Conservation (phyloP, 495 filamentous ascomycete species). For the Aspergillus campestris region DNA sequence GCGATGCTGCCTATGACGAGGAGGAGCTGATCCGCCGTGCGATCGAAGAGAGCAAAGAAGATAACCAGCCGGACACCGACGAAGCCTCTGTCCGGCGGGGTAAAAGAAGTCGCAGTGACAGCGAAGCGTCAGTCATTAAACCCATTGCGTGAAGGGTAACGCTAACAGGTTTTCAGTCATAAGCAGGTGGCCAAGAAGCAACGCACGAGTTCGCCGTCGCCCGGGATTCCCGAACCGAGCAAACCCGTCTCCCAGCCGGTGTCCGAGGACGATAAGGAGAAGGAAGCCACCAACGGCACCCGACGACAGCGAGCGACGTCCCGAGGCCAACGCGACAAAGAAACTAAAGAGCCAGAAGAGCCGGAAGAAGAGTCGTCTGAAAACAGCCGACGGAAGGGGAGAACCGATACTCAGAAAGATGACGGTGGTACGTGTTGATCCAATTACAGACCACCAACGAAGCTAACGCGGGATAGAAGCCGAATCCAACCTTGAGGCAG, state of each 20-base stretch:
- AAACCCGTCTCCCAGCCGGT: conserved; percentile 43
- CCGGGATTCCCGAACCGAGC: conserved; percentile 45
- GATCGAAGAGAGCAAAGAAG: conserved; percentile 89
- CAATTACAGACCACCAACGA: too few species aligned
- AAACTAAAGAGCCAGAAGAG: conserved; percentile 56
- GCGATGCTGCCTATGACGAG: conserved; percentile 91
- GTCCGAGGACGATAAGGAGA: conserved; percentile 61
- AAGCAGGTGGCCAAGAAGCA: conserved; percentile 57
- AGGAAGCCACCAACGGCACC: conserved; percentile 38
- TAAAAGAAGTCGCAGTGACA: conserved; percentile 84
- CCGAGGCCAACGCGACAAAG: conserved; percentile 64
- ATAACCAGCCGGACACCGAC: conserved; percentile 39
- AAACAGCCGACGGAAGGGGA: conserved; percentile 65
- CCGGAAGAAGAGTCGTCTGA: conserved; percentile 62
- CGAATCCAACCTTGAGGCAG: conserved; percentile 33
- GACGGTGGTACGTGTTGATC: too few species aligned
- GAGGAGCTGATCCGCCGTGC: conserved; percentile 82
- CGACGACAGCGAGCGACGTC: conserved; percentile 61
- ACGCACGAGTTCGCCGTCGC: conserved; percentile 66
- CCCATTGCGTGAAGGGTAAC: too few species aligned
- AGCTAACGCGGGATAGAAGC: too few species aligned
- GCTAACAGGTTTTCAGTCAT: conserved; percentile 31
- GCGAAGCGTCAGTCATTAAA: conserved; percentile 91
- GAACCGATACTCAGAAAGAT: conserved; percentile 60
- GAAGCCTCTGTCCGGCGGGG: conserved; percentile 49